Evolutionary conservation across 1,139 yeast genomes (phyloP), one percentile per base, ranked within the genome.

Genomic region (Candida pseudoviswanathii): DNA sequence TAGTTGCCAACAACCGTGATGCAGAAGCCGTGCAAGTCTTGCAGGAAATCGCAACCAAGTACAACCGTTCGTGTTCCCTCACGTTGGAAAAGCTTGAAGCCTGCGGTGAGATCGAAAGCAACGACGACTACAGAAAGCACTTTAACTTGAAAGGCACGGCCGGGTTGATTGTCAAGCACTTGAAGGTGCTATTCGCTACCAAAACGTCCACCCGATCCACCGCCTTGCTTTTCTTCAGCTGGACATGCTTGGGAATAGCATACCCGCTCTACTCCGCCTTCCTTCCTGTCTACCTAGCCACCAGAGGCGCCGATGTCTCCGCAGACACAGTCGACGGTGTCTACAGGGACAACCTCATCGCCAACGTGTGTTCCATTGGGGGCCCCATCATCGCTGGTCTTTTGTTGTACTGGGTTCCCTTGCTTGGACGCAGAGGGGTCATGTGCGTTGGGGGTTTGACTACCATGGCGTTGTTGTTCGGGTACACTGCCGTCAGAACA

Each of bases 1-100:
- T 80, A 51, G 70, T 82, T 32, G 60, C 84, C 2, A 73, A 75
- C 53, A 80, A 80, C 39, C 68, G 79, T 57, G 86, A 82, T 55
- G 80, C 64, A 31, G 81, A 79, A 58, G 85, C 83, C 1, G 67
- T 70, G 24, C 60, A 60, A 41, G 61, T 54, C 7, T 61, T 80
- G 40, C 71, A 69, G 49, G 55, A 51, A 0, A 61, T 79, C 45
- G 81, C 84, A 4, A 54, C 46, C 3, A 75, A 76, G 50, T 72
- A 79, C 55, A 67, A 73, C 51, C 65, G 82, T 46, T 55, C 63
- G 4, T 73, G 73, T 49, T 63, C 75, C 9, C 63, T 80, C 42
- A 77, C 82, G 1, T 52, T 79, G 32, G 81, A 80, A 52, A 67
- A 75, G 49, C 65, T 82, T 43, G 52, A 61, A 46, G 71, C 60